phyloP scores from a whole-genome alignment of 257 asterid genomes.

The Handroanthus guayacan region DNA sequence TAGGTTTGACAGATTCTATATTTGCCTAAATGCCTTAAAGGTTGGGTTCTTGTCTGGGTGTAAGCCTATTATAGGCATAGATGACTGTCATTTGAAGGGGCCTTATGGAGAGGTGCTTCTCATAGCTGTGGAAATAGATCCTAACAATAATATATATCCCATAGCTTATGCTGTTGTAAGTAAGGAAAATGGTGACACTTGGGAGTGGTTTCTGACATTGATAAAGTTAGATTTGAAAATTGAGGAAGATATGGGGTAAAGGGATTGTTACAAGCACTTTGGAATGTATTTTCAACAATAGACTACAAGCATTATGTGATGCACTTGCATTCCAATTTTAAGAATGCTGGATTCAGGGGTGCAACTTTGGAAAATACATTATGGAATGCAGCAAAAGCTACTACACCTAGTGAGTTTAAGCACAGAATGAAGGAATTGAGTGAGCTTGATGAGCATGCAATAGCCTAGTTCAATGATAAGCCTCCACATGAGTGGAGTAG shows the following conservation, averaged over 20 bases:
- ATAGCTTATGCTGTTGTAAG: not conserved
- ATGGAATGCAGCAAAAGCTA: not conserved
- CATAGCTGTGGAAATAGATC: not conserved
- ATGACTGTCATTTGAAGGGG: not conserved
- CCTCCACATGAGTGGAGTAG: slow-evolving; percentile 1
- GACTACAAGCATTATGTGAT: not conserved
- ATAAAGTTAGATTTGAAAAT: not conserved
- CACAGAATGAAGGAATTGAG: not conserved
- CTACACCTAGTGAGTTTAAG: not conserved
- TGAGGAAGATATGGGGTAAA: not conserved
- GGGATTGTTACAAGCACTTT: not conserved
- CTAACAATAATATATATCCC: not conserved
- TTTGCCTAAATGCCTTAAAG: not conserved
- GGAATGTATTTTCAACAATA: not conserved
- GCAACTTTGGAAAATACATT: not conserved
- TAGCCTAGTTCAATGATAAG: slow-evolving; percentile 12
- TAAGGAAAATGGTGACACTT: not conserved
- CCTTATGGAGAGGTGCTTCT: not conserved
- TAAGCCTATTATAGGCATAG: not conserved
- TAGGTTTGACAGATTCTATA: not conserved
- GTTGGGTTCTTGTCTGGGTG: not conserved
- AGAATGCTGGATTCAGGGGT: not conserved
- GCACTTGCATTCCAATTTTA: too few species aligned
- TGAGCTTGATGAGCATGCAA: not conserved
- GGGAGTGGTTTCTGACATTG: not conserved